A percentile compares a stretch with the other conserved stretches of the same genome.
Conservation (phyloP, 345 rosid genomes). For the Acer yangbiense region DNA sequence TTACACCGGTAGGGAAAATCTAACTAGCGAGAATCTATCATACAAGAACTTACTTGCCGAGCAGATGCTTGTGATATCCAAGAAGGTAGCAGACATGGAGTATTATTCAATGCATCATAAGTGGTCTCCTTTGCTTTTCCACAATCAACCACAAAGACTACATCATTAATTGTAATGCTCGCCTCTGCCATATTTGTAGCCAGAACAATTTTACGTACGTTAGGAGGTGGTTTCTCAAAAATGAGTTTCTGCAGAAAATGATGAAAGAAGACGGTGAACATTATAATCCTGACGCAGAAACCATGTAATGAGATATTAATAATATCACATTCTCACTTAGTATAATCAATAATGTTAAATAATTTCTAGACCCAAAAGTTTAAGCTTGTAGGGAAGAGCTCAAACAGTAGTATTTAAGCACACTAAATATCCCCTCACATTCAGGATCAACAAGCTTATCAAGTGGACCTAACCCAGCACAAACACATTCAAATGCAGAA, state of each 20-base stretch:
- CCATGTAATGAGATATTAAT: background rate
- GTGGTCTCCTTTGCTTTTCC: conserved; percentile 99
- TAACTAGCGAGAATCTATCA: background rate
- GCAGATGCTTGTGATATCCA: conserved; percentile 99
- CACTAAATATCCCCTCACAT: too few species aligned
- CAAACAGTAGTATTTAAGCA: too few species aligned
- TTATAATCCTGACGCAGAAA: background rate
- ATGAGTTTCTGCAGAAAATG: conserved; percentile 72
- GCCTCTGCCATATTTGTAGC: conserved; percentile 99
- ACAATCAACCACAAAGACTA: conserved; percentile 95
- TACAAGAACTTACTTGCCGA: conserved; percentile 60
- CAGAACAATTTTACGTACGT: conserved; percentile 84
- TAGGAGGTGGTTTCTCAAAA: conserved; percentile 78
- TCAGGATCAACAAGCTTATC: too few species aligned
- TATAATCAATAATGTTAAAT: background rate
- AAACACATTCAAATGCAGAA: too few species aligned
- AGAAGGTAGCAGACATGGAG: conserved; percentile 96
- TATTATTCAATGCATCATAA: conserved; percentile 98
- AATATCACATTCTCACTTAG: background rate
- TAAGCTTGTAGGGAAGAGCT: background rate
- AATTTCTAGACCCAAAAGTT: background rate
- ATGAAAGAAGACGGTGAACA: conserved; percentile 14
- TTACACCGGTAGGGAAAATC: background rate
- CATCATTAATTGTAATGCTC: conserved; percentile 91
- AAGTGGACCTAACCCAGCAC: too few species aligned